A percentile compares a stretch with the other conserved stretches of the same genome.
Evolutionary conservation across 179 eudicot species (phyloP).

Genomic region (Patellifolia procumbens): DNA sequence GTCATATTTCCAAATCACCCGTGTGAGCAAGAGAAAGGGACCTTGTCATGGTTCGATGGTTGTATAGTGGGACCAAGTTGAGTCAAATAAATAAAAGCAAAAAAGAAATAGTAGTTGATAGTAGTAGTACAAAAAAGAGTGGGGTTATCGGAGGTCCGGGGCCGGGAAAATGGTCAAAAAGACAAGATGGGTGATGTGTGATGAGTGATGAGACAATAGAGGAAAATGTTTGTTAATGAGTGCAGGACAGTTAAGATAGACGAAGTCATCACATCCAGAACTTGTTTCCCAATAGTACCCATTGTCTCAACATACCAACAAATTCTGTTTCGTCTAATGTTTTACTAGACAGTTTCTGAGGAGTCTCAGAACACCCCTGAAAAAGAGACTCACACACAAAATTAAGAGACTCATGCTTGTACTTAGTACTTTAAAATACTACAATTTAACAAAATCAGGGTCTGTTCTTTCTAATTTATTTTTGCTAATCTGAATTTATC

Average conservation of each 20-base stretch:
- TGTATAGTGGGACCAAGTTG: not conserved
- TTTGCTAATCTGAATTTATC: too few species aligned
- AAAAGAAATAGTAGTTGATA: not conserved
- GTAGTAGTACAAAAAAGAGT: not conserved
- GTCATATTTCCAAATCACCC: too few species aligned
- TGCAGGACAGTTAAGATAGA: constrained; percentile 33
- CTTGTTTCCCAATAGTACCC: constrained; percentile 20
- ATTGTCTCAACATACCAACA: constrained; percentile 29
- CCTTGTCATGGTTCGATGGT: too few species aligned
- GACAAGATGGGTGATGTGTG: not conserved
- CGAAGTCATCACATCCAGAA: constrained; percentile 22
- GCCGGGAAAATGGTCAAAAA: constrained; percentile 17
- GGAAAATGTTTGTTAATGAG: constrained; percentile 16
- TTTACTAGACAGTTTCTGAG: constrained; percentile 11
- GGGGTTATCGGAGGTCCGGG: constrained; percentile 22
- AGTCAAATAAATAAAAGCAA: not conserved
- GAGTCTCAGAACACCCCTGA: constrained; percentile 22
- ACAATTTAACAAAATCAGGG: too few species aligned
- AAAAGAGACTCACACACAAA: constrained; percentile 14
- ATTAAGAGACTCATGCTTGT: too few species aligned
- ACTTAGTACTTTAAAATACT: too few species aligned
- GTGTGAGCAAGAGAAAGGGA: too few species aligned
- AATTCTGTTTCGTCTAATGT: constrained; percentile 23
- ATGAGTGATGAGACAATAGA: constrained; percentile 17
- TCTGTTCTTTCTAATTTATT: too few species aligned